phyloP scores from a whole-genome alignment of 2,329 filamentous ascomycete species.

The Colletotrichum caudatum region DNA sequence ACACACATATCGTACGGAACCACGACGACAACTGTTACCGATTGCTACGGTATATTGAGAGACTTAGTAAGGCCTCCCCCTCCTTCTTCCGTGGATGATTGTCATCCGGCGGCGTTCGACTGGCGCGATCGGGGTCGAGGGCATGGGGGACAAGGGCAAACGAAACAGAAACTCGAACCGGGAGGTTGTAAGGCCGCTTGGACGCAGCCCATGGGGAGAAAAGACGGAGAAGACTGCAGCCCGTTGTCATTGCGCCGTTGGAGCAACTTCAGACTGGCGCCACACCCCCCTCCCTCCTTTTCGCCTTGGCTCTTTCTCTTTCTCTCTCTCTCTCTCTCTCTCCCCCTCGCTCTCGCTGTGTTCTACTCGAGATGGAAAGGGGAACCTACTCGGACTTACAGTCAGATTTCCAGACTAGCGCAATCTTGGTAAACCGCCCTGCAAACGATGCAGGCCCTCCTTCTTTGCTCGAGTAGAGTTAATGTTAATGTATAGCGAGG shows the following conservation, averaged over 20 bases:
- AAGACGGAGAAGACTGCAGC: background rate
- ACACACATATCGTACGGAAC: background rate
- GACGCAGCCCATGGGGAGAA: background rate
- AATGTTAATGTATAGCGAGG: background rate
- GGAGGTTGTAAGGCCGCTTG: conserved; percentile 14
- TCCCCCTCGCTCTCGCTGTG: background rate
- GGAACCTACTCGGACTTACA: background rate
- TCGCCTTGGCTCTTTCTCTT: background rate
- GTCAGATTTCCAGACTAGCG: conserved; percentile 3
- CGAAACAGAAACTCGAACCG: conserved; percentile 38
- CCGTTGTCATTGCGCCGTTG: conserved; percentile 12
- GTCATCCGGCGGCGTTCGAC: conserved; percentile 28
- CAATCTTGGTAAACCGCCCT: background rate
- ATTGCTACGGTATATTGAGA: conserved; percentile 13
- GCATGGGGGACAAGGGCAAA: background rate
- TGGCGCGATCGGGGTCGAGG: background rate
- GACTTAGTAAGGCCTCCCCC: no score
- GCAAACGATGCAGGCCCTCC: background rate
- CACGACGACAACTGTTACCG: background rate
- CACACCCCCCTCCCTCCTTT: no score
- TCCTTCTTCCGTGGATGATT: background rate
- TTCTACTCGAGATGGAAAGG: background rate
- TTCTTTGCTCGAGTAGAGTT: background rate
- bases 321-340: background rate
- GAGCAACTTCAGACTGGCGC: background rate